Percentiles rank a stretch among this genome's conserved stretches.
Evolutionary conservation across 306 rosid species (phyloP).

Genomic region (Ormosia semicastrata): DNA sequence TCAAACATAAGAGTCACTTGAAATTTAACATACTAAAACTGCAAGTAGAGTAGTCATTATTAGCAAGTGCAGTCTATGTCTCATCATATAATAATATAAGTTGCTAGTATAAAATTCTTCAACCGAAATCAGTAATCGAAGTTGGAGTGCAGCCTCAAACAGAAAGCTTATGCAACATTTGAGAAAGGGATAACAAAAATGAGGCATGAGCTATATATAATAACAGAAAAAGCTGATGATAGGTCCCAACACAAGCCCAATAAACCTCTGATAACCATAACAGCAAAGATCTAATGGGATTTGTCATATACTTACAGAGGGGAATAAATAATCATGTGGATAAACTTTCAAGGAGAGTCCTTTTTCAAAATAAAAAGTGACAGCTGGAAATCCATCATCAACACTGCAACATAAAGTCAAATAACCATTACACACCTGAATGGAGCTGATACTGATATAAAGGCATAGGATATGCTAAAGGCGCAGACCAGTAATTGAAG

Average conservation of each 20-base stretch:
- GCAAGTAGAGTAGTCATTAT: neutral
- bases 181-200: neutral
- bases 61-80: neutral
- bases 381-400: slow-evolving; percentile 87
- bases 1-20: neutral
- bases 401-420: slow-evolving; percentile 59
- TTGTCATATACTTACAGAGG: slow-evolving; percentile 59
- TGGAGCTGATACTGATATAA: slow-evolving; percentile 22
- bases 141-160: neutral
- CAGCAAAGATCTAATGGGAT: neutral
- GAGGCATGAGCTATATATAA: neutral
- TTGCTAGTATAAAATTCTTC: neutral
- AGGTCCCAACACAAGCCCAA: slow-evolving; percentile 18
- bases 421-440: neutral
- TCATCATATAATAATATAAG: neutral
- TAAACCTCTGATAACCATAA: neutral
- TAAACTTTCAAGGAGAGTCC: slow-evolving; percentile 87
- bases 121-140: neutral
- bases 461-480: neutral
- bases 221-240: neutral
- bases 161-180: slow-evolving; percentile 7
- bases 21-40: neutral
- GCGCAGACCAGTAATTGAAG: slow-evolving; percentile 8
- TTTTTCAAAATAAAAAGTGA: slow-evolving; percentile 76
- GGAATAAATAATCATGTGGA: slow-evolving; percentile 89